phyloP scores from a whole-genome alignment of 306 rosid species.

The Casuarina equisetifolia region DNA sequence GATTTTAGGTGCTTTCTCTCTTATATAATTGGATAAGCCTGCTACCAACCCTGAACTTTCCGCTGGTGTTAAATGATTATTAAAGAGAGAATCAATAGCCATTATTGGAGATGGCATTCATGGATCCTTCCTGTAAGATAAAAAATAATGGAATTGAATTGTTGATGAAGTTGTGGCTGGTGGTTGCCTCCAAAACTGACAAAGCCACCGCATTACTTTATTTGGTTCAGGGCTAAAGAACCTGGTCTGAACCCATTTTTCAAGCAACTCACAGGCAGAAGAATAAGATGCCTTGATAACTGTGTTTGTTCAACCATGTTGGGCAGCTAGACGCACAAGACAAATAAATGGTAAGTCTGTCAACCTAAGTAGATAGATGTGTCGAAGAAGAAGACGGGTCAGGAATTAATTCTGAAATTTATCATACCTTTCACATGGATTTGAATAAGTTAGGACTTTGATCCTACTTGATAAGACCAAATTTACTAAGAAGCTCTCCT shows the following conservation, averaged over 20 bases:
- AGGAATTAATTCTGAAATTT: too few species aligned
- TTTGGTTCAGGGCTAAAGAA: constrained; percentile 13
- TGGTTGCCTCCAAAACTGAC: constrained; percentile 10
- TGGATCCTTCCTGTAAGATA: neutral
- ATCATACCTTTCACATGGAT: too few species aligned
- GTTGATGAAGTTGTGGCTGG: neutral
- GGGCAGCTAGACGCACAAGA: neutral
- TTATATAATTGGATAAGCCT: neutral
- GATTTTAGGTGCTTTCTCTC: neutral
- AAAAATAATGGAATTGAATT: neutral
- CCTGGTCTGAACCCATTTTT: constrained; percentile 10
- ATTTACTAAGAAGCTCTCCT: too few species aligned
- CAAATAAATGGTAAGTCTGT: neutral
- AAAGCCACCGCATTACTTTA: neutral
- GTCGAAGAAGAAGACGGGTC: too few species aligned
- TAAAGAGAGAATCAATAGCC: neutral
- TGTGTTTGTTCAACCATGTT: constrained; percentile 2
- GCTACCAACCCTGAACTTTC: neutral
- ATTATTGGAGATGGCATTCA: neutral
- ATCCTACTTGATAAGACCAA: too few species aligned
- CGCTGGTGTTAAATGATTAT: neutral
- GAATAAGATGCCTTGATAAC: constrained; percentile 16
- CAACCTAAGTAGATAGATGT: too few species aligned
- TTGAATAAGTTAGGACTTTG: too few species aligned
- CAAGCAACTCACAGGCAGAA: constrained; percentile 13